phyloP scores from a whole-genome alignment of 2,329 filamentous ascomycete genomes.

The Pseudocercospora macadamiae region DNA sequence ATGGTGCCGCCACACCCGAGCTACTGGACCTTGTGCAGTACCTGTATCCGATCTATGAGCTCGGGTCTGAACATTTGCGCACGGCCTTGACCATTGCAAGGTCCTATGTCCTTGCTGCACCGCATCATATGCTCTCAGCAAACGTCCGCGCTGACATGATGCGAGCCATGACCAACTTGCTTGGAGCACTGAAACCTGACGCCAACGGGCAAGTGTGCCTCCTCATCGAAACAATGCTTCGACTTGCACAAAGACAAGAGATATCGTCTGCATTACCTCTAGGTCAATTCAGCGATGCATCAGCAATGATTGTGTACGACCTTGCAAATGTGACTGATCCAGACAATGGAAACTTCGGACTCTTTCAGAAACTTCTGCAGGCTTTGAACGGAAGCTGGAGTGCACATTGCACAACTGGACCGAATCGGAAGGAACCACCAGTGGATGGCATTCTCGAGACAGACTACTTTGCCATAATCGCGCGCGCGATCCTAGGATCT shows the following conservation, averaged over 20 bases:
- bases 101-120: constrained; percentile 53
- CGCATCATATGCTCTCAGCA: constrained; percentile 49
- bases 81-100: constrained; percentile 54
- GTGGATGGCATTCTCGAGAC: constrained; percentile 77
- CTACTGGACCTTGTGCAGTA: constrained; percentile 48
- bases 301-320: constrained; percentile 21
- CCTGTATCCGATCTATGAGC: constrained; percentile 52
- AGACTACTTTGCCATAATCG: constrained; percentile 82
- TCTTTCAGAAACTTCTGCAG: constrained; percentile 58
- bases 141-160: constrained; percentile 46
- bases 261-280: constrained; percentile 16
- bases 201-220: constrained; percentile 52
- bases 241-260: constrained; percentile 46
- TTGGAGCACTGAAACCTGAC: constrained; percentile 51
- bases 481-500: constrained; percentile 74
- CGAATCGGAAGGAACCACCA: constrained; percentile 68
- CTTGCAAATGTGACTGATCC: constrained; percentile 19
- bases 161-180: constrained; percentile 44
- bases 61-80: constrained; percentile 52
- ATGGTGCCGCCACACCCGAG: constrained; percentile 44
- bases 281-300: constrained; percentile 21
- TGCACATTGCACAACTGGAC: constrained; percentile 79
- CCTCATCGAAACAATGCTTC: constrained; percentile 51
- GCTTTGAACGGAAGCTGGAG: constrained; percentile 56
- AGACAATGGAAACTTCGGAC: constrained; percentile 44